phyloP scores from a whole-genome alignment of 202 grass and related monocot genomes.

The Saccharum hybrid region DNA sequence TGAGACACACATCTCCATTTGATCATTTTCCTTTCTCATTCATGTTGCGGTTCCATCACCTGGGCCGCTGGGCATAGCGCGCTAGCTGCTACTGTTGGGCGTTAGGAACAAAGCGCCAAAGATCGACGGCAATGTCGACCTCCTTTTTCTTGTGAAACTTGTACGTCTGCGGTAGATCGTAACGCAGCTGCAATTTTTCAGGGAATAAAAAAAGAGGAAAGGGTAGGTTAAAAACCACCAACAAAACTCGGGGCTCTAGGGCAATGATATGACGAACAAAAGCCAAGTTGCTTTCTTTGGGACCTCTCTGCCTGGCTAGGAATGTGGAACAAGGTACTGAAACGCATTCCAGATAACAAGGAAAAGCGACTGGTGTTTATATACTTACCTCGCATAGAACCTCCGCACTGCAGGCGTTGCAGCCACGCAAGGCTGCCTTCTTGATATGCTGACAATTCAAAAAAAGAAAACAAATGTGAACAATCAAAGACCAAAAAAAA shows the following conservation, averaged over 20 bases:
- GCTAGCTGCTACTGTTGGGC: constrained; percentile 15
- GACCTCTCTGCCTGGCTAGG: background rate
- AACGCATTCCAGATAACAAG: background rate
- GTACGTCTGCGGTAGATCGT: constrained; percentile 72
- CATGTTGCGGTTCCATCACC: background rate
- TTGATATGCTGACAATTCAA: constrained; percentile 65
- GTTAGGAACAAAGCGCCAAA: constrained; percentile 84
- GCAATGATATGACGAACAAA: background rate
- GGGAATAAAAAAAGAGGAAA: background rate
- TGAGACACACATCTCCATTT: background rate
- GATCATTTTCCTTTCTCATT: background rate
- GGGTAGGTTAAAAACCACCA: background rate
- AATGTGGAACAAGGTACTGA: background rate
- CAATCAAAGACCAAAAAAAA: background rate
- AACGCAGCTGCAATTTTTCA: constrained; percentile 62
- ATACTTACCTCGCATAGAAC: constrained; percentile 74
- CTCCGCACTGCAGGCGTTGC: constrained; percentile 56
- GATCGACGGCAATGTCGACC: constrained; percentile 72
- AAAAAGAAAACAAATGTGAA: background rate
- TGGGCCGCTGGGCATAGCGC: background rate
- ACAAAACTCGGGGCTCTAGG: background rate
- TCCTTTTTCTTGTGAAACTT: constrained; percentile 90
- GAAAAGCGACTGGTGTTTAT: background rate
- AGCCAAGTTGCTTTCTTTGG: background rate
- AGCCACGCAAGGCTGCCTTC: constrained; percentile 64